Base-by-base conservation (phyloP, 257 asterid species). In the Pogostemon cablin region DNA sequence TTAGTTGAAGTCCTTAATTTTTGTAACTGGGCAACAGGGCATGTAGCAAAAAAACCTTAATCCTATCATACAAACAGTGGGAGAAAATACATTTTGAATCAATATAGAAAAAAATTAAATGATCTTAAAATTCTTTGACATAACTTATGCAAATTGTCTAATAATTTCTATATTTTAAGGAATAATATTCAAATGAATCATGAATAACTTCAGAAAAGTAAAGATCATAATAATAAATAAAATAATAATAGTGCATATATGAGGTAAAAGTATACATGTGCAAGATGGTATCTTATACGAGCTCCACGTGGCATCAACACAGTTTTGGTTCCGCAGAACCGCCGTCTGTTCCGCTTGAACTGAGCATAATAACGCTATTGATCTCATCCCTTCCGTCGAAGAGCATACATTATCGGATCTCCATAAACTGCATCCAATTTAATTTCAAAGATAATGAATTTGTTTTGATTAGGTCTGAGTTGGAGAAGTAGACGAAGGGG, bases 281-380 rank as follows among this genome's bases (percentile, higher is more conserved):
- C 41, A 5, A 10, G 39, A 9, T 52, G 37, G 69, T 48, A 54
- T 61, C 39, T 15, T 5, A 3, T 32, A 40, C 34, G 32, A 9
- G 3, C 38, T 49, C 84, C 81, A 75, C 79, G 78, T 73, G 15
- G 75, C 69, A 39, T 11, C 25, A 7, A 3, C 46, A 12, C 79
- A 46, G 79, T 54, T 56, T 76, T 17, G 80, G 86, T 77, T 76
- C 84, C 80, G 77, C 17, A 63, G 76, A 79, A 73, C 76, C 72
- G 84, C 69, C 68, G 20, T 38, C 15, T 49, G 46, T 47, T 34
- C 66, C 42, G 76, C 60, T 55, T 46, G 65, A n/a, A 1, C 12
- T n/a, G 61, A 37, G 7, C 54, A 48, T 10, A 52, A 10, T 2
- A 5, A 7, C 38, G 5, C 38, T 15, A 6, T 54, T 32, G 17